A percentile compares a stretch with the other conserved stretches of the same genome.
phyloP scores from a whole-genome alignment of 208 protist species.

The Blechomonas ayalai region DNA sequence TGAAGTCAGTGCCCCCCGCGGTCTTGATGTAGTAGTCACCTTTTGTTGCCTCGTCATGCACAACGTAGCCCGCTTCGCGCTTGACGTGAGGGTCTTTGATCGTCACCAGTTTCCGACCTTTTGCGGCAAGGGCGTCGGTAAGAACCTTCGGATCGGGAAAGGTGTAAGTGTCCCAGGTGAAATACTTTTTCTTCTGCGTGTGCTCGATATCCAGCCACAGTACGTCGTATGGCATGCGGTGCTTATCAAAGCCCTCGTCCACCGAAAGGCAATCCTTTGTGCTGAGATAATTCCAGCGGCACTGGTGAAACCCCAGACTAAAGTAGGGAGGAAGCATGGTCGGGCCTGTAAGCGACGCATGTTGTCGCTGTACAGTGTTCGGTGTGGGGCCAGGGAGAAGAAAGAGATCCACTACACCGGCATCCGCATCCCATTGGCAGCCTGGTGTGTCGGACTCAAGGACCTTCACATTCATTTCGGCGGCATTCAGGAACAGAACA shows the following conservation, averaged over 20 bases:
- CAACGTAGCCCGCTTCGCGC: conserved; percentile 62
- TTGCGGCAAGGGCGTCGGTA: conserved; percentile 77
- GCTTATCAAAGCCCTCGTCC: conserved; percentile 90
- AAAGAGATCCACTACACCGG: conserved; percentile 95
- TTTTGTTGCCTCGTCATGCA: conserved; percentile 73
- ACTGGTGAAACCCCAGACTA: conserved; percentile 97
- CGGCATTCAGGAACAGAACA: conserved; percentile 95
- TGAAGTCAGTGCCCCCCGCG: conserved; percentile 61
- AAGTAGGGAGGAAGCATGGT: conserved; percentile 95
- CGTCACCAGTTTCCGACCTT: conserved; percentile 94
- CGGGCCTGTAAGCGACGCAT: conserved; percentile 90
- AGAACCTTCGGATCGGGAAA: conserved; percentile 94
- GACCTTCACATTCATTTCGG: conserved; percentile 65
- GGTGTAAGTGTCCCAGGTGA: conserved; percentile 95
- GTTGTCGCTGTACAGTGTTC: conserved; percentile 85
- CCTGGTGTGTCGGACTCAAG: conserved; percentile 17
- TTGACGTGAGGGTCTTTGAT: conserved; percentile 99
- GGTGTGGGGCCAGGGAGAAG: conserved; percentile 92
- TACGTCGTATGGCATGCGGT: conserved; percentile 97
- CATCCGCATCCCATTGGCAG: conserved; percentile 90
- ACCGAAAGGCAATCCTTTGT: conserved; percentile 88
- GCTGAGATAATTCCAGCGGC: conserved; percentile 96
- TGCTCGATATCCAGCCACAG: conserved; percentile 99
- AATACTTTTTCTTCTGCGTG: conserved; percentile 97
- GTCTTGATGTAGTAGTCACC: conserved; percentile 89